A percentile compares a stretch with the other conserved stretches of the same genome.
phyloP scores from a whole-genome alignment of 352 stramenopile genomes.

The Peronospora belbahrii region DNA sequence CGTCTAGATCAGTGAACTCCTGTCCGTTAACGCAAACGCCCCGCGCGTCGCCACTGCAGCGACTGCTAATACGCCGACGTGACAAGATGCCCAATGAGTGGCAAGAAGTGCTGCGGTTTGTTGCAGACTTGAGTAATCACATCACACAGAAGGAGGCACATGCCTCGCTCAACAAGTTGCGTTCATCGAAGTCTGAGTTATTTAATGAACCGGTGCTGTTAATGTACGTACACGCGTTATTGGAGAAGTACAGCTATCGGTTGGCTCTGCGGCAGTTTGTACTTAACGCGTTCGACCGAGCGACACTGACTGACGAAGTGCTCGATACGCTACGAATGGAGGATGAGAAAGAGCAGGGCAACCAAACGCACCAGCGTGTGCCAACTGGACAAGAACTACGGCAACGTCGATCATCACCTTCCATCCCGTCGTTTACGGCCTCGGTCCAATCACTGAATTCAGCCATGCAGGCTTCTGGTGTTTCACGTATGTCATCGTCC shows the following conservation, averaged over 20 bases:
- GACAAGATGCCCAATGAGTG: conserved; percentile 66
- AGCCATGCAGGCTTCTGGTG: conserved; percentile 55
- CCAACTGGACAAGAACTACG: conserved; percentile 42
- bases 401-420: conserved; percentile 72
- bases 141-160: conserved; percentile 87
- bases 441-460: conserved; percentile 78
- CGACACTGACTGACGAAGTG: conserved; percentile 63
- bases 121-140: conserved; percentile 83
- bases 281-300: conserved; percentile 77
- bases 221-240: conserved; percentile 72
- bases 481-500: conserved; percentile 39
- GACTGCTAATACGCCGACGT: conserved; percentile 35
- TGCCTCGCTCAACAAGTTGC: conserved; percentile 77
- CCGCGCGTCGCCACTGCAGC: conserved; percentile 46
- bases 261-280: conserved; percentile 82
- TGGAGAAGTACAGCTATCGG: conserved; percentile 82
- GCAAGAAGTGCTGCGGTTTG: conserved; percentile 66
- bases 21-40: conserved; percentile 56
- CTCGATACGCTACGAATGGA: conserved; percentile 52
- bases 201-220: conserved; percentile 82
- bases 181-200: conserved; percentile 51
- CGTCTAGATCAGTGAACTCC: conserved; percentile 17
- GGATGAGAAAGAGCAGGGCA: conserved; percentile 37
- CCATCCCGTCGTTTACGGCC: conserved; percentile 80
- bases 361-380: conserved; percentile 39